phyloP scores from a whole-genome alignment of 2,329 filamentous ascomycete species.

The Coniochaeta sp. region DNA sequence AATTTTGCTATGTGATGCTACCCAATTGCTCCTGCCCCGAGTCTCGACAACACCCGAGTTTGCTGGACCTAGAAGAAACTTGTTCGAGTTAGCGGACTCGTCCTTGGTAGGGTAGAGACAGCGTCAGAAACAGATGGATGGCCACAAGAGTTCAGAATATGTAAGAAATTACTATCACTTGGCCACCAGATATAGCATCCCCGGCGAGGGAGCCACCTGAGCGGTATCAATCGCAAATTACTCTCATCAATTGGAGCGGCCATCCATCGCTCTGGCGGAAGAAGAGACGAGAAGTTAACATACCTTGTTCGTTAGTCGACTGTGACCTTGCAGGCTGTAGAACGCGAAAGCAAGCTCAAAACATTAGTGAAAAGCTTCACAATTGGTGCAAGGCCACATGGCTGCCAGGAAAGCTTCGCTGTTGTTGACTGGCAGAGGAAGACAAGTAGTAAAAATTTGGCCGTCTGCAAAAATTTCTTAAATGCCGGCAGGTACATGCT shows the following conservation, averaged over 20 bases:
- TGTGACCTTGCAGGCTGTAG: background rate
- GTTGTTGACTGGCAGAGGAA: background rate
- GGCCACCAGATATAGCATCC: slow-evolving; percentile 62
- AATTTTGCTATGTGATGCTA: background rate
- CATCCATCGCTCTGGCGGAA: background rate
- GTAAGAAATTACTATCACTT: slow-evolving; percentile 87
- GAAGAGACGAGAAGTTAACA: slow-evolving; percentile 3
- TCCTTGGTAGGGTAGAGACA: background rate
- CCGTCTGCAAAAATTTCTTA: background rate
- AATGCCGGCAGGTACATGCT: background rate
- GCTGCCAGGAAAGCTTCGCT: background rate
- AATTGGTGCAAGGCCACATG: background rate
- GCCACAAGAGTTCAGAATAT: slow-evolving; percentile 64
- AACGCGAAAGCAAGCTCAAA: background rate
- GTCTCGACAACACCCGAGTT: no score
- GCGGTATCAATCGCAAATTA: slow-evolving; percentile 93
- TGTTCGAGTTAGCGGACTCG: background rate
- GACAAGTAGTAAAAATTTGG: background rate
- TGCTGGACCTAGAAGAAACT: background rate
- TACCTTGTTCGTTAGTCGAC: background rate
- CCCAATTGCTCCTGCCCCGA: background rate
- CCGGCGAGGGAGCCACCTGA: slow-evolving; percentile 74
- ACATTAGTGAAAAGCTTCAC: background rate
- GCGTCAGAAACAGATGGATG: background rate
- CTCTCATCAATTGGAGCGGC: slow-evolving; percentile 57